Percentiles rank a stretch among this genome's conserved stretches.
These are phyloP conservation scores for Talaromyces liani DNA, from an alignment of 495 filamentous ascomycete species.

Conservation along the genomic window DNA sequence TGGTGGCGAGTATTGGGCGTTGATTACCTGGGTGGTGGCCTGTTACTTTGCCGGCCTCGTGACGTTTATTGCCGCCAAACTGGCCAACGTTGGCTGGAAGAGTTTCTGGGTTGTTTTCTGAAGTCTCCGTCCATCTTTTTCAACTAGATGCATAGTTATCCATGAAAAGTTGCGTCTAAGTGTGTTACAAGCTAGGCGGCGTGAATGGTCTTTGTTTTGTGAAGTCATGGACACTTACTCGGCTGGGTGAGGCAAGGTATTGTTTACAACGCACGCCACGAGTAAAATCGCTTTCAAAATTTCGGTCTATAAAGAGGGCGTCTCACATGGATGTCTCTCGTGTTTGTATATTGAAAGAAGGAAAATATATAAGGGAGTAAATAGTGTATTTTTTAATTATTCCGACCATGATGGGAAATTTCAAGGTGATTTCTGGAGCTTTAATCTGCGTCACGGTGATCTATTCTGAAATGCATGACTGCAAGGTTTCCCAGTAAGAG, in stretches of 20 bases:
- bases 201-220: neutral
- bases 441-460: neutral
- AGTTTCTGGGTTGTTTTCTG: conserved; percentile 33
- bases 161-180: neutral
- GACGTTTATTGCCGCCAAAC: conserved; percentile 55
- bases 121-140: neutral
- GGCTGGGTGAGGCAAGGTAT: neutral
- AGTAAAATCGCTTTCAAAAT: neutral
- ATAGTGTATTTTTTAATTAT: neutral
- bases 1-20: conserved; percentile 24
- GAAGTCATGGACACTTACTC: neutral
- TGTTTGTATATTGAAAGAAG: neutral
- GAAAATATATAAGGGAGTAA: neutral
- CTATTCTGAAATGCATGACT: neutral
- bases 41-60: conserved; percentile 53
- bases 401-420: neutral
- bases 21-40: conserved; percentile 54
- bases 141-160: neutral
- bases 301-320: neutral
- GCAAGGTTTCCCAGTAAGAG: neutral
- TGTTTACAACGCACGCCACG: neutral
- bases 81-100: conserved; percentile 62
- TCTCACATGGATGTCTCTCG: neutral
- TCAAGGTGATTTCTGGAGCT: neutral
- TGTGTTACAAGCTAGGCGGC: neutral